These are phyloP conservation scores for Escovopsis sp. DNA, from an alignment of 2,329 filamentous ascomycete genomes.

Conservation along the genomic window DNA sequence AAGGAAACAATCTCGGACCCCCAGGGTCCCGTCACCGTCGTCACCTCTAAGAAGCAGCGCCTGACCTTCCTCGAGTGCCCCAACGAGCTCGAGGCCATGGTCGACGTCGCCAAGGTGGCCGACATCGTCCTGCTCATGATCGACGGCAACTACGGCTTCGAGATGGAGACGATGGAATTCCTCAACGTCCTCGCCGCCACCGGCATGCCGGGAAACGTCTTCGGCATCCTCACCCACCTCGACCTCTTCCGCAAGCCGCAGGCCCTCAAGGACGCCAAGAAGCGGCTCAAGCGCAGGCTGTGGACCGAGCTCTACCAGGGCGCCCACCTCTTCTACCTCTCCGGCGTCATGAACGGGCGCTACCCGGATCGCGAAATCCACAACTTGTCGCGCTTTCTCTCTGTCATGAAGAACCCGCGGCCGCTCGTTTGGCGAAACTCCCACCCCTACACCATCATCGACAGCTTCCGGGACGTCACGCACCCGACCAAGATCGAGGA, in stretches of 20 bases:
- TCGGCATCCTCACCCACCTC: slow-evolving; percentile 89
- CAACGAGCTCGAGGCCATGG: slow-evolving; percentile 92
- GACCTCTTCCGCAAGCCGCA: slow-evolving; percentile 93
- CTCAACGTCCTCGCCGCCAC: slow-evolving; percentile 84
- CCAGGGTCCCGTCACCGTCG: slow-evolving; percentile 83
- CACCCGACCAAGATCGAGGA: slow-evolving; percentile 84
- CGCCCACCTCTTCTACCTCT: slow-evolving; percentile 92
- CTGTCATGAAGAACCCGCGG: slow-evolving; percentile 97
- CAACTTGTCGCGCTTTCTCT: slow-evolving; percentile 87
- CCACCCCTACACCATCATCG: slow-evolving; percentile 85
- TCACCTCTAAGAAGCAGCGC: slow-evolving; percentile 89
- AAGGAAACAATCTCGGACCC: slow-evolving; percentile 89
- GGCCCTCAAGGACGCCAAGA: slow-evolving; percentile 84
- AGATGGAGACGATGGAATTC: slow-evolving; percentile 99
- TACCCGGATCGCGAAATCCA: slow-evolving; percentile 95
- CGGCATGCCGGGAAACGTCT: slow-evolving; percentile 97
- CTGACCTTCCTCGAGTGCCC: slow-evolving; percentile 95
- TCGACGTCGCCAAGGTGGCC: slow-evolving; percentile 91
- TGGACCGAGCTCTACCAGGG: slow-evolving; percentile 97
- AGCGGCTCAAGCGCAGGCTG: slow-evolving; percentile 84
- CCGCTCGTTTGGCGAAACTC: slow-evolving; percentile 95
- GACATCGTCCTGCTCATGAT: slow-evolving; percentile 98
- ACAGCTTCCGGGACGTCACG: slow-evolving; percentile 90
- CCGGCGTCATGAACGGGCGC: slow-evolving; percentile 87
- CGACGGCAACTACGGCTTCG: slow-evolving; percentile 95